phyloP scores from a whole-genome alignment of 2,329 filamentous ascomycete genomes.

The Pseudogymnoascus sp. region DNA sequence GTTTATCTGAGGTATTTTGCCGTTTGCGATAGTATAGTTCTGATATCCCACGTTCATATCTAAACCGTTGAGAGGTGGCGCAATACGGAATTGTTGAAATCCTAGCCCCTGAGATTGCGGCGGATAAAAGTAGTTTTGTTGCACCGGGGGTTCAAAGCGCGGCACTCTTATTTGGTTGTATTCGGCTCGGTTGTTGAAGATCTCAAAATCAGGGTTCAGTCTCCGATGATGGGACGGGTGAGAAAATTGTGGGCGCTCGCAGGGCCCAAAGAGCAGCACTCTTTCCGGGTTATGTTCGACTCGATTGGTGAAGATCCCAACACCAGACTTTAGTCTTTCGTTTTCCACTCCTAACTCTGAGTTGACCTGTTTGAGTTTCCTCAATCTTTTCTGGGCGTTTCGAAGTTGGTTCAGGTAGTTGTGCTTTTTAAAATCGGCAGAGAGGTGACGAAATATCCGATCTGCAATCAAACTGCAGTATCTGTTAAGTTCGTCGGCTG shows the following conservation, averaged over 20 bases:
- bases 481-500: not conserved
- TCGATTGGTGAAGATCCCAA: not conserved
- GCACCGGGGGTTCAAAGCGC: not conserved
- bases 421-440: not conserved
- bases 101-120: not conserved
- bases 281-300: not conserved
- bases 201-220: not conserved
- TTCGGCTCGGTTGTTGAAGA: not conserved
- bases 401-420: not conserved
- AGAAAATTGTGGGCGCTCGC: not conserved
- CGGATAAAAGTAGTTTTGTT: not conserved
- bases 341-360: not conserved
- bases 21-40: not conserved
- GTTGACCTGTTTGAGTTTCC: not conserved
- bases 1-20: not conserved
- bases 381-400: not conserved
- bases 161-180: not conserved
- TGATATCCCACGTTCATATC: not conserved
- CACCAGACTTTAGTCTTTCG: not conserved
- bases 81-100: too few relatives aligned
- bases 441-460: not conserved
- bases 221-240: not conserved
- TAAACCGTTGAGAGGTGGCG: not conserved
- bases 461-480: not conserved
- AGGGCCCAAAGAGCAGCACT: not conserved